Conservation (phyloP, 2,329 filamentous ascomycete genomes). For the Aspergillus piperis region DNA sequence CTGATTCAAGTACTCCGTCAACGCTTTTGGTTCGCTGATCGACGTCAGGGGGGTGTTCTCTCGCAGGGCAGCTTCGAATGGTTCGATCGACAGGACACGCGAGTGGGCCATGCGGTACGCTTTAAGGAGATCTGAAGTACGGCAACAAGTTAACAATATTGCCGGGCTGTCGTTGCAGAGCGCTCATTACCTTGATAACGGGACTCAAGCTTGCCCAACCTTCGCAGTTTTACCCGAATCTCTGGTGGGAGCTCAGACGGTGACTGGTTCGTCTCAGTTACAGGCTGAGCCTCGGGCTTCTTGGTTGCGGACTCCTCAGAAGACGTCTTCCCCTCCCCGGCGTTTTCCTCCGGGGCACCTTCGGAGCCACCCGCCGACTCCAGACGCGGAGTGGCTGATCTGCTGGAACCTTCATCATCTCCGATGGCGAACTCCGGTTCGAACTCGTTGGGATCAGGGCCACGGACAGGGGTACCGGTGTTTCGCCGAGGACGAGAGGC, state of each 20-base stretch:
- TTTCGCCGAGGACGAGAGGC: slow-evolving; percentile 36
- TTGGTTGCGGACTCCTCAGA: slow-evolving; percentile 21
- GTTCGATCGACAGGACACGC: slow-evolving; percentile 82
- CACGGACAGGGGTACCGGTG: slow-evolving; percentile 52
- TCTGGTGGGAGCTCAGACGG: slow-evolving; percentile 68
- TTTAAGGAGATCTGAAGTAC: slow-evolving; percentile 72
- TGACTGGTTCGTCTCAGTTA: slow-evolving; percentile 28
- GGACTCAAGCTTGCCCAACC: slow-evolving; percentile 84
- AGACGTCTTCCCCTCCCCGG: slow-evolving; percentile 24
- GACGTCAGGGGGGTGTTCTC: slow-evolving; percentile 91
- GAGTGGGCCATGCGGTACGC: slow-evolving; percentile 92
- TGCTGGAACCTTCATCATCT: slow-evolving; percentile 71
- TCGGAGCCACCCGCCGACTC: slow-evolving; percentile 43
- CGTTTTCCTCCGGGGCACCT: slow-evolving; percentile 22
- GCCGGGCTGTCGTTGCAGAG: neutral
- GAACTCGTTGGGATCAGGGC: slow-evolving; percentile 82
- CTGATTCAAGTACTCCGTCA: slow-evolving; percentile 89
- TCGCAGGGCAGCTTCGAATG: slow-evolving; percentile 85
- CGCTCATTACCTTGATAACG: slow-evolving; percentile 72
- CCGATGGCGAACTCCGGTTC: slow-evolving; percentile 85
- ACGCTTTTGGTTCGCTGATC: slow-evolving; percentile 78
- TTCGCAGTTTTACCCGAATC: slow-evolving; percentile 72
- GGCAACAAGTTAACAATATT: neutral
- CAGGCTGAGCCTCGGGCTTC: slow-evolving; percentile 24
- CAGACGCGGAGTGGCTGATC: slow-evolving; percentile 60